Base-by-base conservation (phyloP, 1,139 yeast genomes). In the Zygotorulaspora mrakii region DNA sequence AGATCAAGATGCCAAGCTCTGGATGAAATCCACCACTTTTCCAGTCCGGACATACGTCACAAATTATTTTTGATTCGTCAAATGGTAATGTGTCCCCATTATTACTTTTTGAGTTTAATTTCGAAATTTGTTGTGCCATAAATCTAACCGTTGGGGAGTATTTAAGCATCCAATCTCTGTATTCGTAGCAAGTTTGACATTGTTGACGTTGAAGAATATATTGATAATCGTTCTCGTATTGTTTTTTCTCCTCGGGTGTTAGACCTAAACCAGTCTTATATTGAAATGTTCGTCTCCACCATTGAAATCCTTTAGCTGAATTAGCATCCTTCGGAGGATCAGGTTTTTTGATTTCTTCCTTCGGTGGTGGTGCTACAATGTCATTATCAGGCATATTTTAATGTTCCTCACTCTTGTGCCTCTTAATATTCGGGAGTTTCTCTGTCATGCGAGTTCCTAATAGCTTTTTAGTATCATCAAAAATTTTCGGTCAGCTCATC, bases 21-120 rank as follows among this genome's bases (percentile, higher is more conserved):
- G 97, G 97, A 60, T 88, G 87, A 62, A 84, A 94, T 1, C 99
- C 98, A 28, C 96, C 96, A 29, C 94, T 87, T 55, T 84, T 82
- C 66, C 79, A 73, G 46, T 84, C 91, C 50, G 85, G 94, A 64
- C 98, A 94, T 10, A 76, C 75, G 43, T 80, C 94, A 62, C 98
- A 91, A 6, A 77, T 69, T 42, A 91, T 82, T 54, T 84, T 57
- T 10, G 60, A 53, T 28, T 53, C 58, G 39, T 57, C 59, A 31
- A 58, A 59, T 16, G 48, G 51, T 27, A 48, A 33, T 22, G 39
- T 46, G 10, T 40, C 39, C 2, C 43, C 37, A 12, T 33, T 37
- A 11, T 28, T 35, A n/a, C 37, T 31, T 22, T 40, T 41, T 11
- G 44, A 46, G 27, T 53, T 48, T 28, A 82, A 68, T 49, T 84